phyloP scores from a whole-genome alignment of 164 flowering plant species.

The Magnolia officinalis region DNA sequence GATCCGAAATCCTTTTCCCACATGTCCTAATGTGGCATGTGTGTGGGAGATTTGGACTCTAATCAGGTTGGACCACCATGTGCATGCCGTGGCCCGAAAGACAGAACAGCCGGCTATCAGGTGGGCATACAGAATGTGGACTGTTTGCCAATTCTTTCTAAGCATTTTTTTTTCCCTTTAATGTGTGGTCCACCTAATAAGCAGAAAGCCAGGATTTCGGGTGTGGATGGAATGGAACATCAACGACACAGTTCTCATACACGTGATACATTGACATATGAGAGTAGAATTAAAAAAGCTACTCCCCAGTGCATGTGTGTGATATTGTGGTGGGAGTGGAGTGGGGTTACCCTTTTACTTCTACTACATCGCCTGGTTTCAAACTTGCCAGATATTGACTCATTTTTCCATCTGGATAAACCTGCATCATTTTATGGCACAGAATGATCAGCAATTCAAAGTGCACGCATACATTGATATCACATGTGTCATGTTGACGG shows the following conservation, averaged over 20 bases:
- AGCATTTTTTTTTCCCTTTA: not conserved
- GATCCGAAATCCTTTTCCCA: not conserved
- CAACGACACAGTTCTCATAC: too few species aligned
- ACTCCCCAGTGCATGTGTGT: not conserved
- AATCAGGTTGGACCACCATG: not conserved
- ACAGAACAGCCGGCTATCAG: not conserved
- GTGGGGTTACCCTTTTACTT: conserved; percentile 88
- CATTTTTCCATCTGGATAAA: conserved; percentile 98
- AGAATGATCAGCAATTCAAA: not conserved
- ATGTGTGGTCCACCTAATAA: too few species aligned
- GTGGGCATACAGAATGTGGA: not conserved
- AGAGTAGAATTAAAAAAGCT: too few species aligned
- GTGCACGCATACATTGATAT: not conserved
- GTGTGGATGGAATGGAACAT: too few species aligned
- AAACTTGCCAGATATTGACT: conserved; percentile 87
- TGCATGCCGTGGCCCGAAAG: not conserved
- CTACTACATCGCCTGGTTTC: conserved; percentile 87
- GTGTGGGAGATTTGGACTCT: too few species aligned
- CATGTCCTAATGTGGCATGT: not conserved
- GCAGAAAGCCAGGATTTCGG: too few species aligned
- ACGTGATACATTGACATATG: too few species aligned
- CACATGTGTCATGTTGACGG: not conserved
- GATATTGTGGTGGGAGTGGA: not conserved
- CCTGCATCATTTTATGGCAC: conserved; percentile 31
- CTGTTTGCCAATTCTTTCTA: not conserved